Evolutionary conservation across 2,329 filamentous ascomycete genomes (phyloP), one percentile per base, ranked within the genome.

Genomic region (Bisporella sp.): DNA sequence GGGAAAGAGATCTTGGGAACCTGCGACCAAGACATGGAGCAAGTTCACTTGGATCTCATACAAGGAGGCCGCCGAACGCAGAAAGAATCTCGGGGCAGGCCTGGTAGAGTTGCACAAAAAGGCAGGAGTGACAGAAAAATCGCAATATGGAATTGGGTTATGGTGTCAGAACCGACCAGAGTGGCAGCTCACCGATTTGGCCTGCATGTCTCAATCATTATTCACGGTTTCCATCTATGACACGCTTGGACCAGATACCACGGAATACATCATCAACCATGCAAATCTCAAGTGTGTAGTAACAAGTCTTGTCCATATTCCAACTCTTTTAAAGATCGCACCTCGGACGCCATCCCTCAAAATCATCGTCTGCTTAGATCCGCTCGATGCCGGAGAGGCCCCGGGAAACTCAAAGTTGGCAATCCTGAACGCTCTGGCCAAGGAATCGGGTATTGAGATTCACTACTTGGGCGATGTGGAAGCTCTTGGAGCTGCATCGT

Each of bases 221-320:
- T 97, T 78, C 71, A 88, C 86, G 28, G 90, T 99, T 49, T 96
- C 92, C 5, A 84, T 99, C 46, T 99, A 99, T 73, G 93, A 97
- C 69, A 96, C 92, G 9, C 80, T 99, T 5, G 92, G 92, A 7
- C 85, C 92, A 9, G 89, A 96, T 59, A 82, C 91, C 2, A 91
- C 88, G 51, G 90, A 97, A 71, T 97, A 88, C 72, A 96, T 99
- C 69, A 86, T 97, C 72, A 95, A 95, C 69, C 92, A 97, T 67
- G 82, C 89, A 49, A 78, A 84, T 55, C 73, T 97, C 50, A 69
- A 76, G 52, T 88, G 84, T 62, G 81, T 97, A 39, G 82, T 86
- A 55, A 84, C 87, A 52, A 90, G 87, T 31, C 73, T 96, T 43
- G 81, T 82, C 41, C 91, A 96, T 64, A 83, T 96, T 48, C 84